Base-by-base conservation (phyloP, 495 filamentous ascomycete species). In the Penicillium turbatum region DNA sequence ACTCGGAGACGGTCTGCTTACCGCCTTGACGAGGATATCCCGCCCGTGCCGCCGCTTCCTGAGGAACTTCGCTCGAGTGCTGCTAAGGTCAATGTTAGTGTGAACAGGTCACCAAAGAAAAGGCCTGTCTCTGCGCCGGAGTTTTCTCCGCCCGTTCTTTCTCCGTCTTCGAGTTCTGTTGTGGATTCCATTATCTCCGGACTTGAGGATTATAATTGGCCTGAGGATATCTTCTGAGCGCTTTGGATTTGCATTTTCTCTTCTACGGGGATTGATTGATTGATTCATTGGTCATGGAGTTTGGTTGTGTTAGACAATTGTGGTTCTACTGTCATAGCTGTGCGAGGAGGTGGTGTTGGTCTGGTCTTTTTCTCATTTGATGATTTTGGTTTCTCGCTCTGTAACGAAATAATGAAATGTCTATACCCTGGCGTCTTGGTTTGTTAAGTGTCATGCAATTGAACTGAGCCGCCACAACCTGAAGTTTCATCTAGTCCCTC, bases 201-300 rank as follows among this genome's bases (percentile, higher is more conserved):
- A 2, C 7, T 51, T 34, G 54, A 73, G 53, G 57, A 70, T 16
- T 79, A 70, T 32, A 60, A 67, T 15, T 80, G 77, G 77, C 70
- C 69, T 0, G 73, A 76, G 36, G 76, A 79, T 58, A 68, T 78
- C 11, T 79, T 79, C 47, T 79, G 53, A 70, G 12, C 6, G 11
- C n/a, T 16, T 12, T 11, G 11, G 48, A 17, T 24, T 32, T 40
- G 31, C 9, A 10, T 40, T 42, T 15, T 32, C 27, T 21, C 6
- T 17, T 19, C 10, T 31, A 36, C 12, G 13, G 16, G 32, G 27
- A 41, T 24, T 16, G 12, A 43, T 29, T 21, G 1, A 24, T 24
- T 24, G 21, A 4, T 2, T 24, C 21, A 24, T 24, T 24, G 21
- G 21, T 2, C 21, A 24, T 24, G 21, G 21, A 2, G 21, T 24